Percentiles rank a stretch among this genome's conserved stretches.
These are phyloP conservation scores for Ceratorhiza oryzae-sativae DNA, from an alignment of 1,284 basidiomycete species.

Conservation along the genomic window DNA sequence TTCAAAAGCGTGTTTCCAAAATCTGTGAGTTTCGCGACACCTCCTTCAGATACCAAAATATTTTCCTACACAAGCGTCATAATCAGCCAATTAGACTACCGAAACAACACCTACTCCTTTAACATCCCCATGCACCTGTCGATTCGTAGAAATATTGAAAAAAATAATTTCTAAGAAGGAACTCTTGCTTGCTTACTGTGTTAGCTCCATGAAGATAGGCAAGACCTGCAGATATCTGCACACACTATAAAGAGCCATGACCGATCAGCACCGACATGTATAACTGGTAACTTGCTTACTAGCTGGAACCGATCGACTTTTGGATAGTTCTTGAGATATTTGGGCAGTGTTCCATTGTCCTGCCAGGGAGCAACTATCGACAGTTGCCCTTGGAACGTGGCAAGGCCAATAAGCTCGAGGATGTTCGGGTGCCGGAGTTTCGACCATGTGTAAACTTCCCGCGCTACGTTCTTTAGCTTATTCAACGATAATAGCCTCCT, in stretches of 20 bases:
- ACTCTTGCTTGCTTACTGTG: neutral
- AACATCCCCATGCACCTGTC: slow-evolving; percentile 1
- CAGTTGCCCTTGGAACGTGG: neutral
- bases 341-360: neutral
- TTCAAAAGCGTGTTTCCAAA: neutral
- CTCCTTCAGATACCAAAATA: neutral
- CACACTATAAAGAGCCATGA: neutral
- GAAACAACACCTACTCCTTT: neutral
- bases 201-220: neutral
- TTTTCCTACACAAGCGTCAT: neutral
- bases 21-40: neutral
- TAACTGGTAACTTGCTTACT: neutral
- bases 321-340: neutral
- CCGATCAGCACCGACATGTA: neutral
- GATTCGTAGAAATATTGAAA: too few species aligned
- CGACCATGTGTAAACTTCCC: slow-evolving; percentile 29
- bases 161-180: neutral
- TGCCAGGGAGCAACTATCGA: slow-evolving; percentile 4
- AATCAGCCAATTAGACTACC: neutral
- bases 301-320: neutral
- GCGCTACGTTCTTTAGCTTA: neutral
- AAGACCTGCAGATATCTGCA: neutral
- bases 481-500: too few species aligned
- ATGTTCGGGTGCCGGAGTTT: slow-evolving; percentile 5
- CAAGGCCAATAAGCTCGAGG: slow-evolving; percentile 4